Percentiles rank a stretch among this genome's conserved stretches.
These are phyloP conservation scores for Ceriops tagal DNA, from an alignment of 345 rosid species.

Conservation along the genomic window DNA sequence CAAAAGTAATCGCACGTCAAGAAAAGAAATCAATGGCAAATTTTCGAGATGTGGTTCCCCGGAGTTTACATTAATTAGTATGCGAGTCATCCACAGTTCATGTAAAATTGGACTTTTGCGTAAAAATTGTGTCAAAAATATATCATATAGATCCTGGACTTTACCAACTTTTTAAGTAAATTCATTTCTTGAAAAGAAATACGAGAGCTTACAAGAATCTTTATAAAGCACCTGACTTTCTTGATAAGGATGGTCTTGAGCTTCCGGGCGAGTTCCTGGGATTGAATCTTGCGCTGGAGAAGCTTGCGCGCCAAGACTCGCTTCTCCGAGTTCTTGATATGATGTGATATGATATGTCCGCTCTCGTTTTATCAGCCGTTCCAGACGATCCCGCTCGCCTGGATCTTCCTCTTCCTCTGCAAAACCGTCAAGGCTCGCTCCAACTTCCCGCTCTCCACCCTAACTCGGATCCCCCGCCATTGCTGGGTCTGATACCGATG, in stretches of 20 bases:
- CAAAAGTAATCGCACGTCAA: too few species aligned
- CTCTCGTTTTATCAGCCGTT: slow-evolving; percentile 64
- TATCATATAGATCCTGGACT: too few species aligned
- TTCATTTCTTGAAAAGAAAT: too few species aligned
- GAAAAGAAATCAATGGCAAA: too few species aligned
- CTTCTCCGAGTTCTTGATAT: slow-evolving; percentile 90
- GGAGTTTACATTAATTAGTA: too few species aligned
- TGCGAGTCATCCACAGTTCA: too few species aligned
- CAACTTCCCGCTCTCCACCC: slow-evolving; percentile 59
- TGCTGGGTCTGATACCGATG: slow-evolving; percentile 43
- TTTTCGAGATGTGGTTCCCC: too few species aligned
- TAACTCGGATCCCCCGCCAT: slow-evolving; percentile 76
- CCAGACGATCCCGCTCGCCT: slow-evolving; percentile 82
- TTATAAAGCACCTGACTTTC: slow-evolving; percentile 22
- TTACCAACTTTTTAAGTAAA: too few species aligned
- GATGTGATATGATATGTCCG: slow-evolving; percentile 37
- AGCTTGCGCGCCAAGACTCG: slow-evolving; percentile 76
- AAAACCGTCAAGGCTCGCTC: slow-evolving; percentile 57
- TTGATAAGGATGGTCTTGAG: slow-evolving; percentile 50
- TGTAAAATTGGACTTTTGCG: too few species aligned
- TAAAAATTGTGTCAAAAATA: too few species aligned
- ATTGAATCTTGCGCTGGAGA: slow-evolving; percentile 58
- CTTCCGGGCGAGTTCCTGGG: slow-evolving; percentile 71
- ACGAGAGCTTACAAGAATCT: too few species aligned
- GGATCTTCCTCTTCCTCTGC: slow-evolving; percentile 66